phyloP scores from a whole-genome alignment of 768 basidiomycete genomes.

The Hirschioporus abietinus region DNA sequence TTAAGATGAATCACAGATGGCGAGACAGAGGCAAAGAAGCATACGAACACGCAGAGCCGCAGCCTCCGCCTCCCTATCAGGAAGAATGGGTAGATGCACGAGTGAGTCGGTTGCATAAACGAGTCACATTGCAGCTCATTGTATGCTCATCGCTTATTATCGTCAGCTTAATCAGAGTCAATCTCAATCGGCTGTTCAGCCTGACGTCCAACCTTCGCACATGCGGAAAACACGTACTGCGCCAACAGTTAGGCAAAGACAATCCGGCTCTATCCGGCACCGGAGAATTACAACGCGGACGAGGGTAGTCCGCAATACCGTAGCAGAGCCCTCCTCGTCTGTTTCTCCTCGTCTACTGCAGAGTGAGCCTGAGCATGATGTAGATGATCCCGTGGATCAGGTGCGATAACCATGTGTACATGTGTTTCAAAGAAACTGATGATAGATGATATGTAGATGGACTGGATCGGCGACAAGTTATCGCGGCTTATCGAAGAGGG shows the following conservation, averaged over 20 bases:
- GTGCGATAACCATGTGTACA: slow-evolving; percentile 39
- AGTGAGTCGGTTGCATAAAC: slow-evolving; percentile 15
- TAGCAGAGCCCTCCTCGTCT: neutral
- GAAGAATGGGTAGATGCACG: slow-evolving; percentile 46
- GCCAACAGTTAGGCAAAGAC: neutral
- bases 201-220: neutral
- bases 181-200: neutral
- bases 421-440: slow-evolving; percentile 1
- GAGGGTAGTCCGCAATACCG: neutral
- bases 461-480: slow-evolving; percentile 75
- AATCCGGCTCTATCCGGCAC: neutral
- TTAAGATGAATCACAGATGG: slow-evolving; percentile 46
- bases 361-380: slow-evolving; percentile 14
- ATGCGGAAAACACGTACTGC: neutral
- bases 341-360: neutral
- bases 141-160: neutral
- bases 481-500: slow-evolving; percentile 71
- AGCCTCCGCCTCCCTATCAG: slow-evolving; percentile 64
- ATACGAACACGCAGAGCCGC: slow-evolving; percentile 17
- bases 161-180: neutral
- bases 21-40: slow-evolving; percentile 64
- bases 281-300: neutral
- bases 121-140: neutral
- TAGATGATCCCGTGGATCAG: slow-evolving; percentile 29
- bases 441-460: slow-evolving; percentile 47